A percentile compares a stretch with the other conserved stretches of the same genome.
Conservation (phyloP, 805 yeast genomes). For the Yarrowia sp. region DNA sequence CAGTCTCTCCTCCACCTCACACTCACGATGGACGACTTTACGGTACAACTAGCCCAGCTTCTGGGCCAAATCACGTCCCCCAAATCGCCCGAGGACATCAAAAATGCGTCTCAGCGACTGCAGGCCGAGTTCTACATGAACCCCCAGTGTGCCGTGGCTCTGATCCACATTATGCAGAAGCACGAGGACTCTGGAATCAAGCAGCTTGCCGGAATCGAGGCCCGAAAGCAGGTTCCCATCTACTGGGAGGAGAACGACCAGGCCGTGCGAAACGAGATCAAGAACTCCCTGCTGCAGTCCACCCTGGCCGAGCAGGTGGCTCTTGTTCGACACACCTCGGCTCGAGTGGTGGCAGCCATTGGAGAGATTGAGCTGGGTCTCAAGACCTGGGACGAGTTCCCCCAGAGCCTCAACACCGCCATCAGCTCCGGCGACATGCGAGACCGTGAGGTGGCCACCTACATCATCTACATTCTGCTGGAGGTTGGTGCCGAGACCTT, state of each 20-base stretch:
- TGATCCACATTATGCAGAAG: constrained; percentile 79
- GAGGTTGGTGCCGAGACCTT: constrained; percentile 53
- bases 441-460: constrained; percentile 81
- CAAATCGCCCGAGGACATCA: constrained; percentile 68
- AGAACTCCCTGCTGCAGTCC: constrained; percentile 69
- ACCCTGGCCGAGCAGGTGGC: constrained; percentile 70
- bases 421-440: constrained; percentile 59
- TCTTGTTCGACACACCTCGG: constrained; percentile 82
- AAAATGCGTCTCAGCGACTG: constrained; percentile 78
- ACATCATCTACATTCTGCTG: constrained; percentile 74
- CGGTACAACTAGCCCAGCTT: constrained; percentile 68
- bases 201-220: constrained; percentile 96
- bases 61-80: constrained; percentile 81
- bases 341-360: constrained; percentile 88
- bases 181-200: constrained; percentile 74
- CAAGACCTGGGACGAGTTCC: constrained; percentile 76
- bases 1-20: neutral
- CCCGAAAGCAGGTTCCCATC: constrained; percentile 76
- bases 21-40: constrained; percentile 37
- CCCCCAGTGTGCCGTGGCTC: constrained; percentile 76
- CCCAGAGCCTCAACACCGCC: constrained; percentile 72
- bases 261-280: constrained; percentile 63
- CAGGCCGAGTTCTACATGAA: constrained; percentile 75
- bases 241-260: constrained; percentile 62
- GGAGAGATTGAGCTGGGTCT: constrained; percentile 76